Percentiles rank a stretch among this genome's conserved stretches.
phyloP scores from a whole-genome alignment of 164 flowering plant genomes.

The Liquidambar formosana region DNA sequence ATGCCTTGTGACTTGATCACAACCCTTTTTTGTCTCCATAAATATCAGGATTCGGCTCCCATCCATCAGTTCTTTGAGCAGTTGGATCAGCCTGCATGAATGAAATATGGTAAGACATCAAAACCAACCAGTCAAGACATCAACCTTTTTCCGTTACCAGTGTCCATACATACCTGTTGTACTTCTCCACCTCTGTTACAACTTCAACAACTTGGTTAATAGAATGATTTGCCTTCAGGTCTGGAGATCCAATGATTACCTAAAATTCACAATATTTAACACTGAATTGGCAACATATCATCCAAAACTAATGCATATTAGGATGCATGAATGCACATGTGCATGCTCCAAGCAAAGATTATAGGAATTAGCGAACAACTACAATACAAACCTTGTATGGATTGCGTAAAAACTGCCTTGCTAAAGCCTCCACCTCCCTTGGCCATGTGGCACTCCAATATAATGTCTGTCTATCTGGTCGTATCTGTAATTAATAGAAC shows the following conservation, averaged over 20 bases:
- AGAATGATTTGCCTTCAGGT: constrained; percentile 91
- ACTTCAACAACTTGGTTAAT: constrained; percentile 92
- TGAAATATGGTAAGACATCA: not conserved
- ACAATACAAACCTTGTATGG: constrained; percentile 73
- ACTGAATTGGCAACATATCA: not conserved
- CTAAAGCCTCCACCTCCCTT: constrained; percentile 84
- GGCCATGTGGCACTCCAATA: constrained; percentile 99
- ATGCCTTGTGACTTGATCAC: constrained; percentile 91
- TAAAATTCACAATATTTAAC: constrained; percentile 21
- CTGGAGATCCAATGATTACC: constrained; percentile 88
- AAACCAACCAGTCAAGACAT: constrained; percentile 13
- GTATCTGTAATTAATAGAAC: constrained; percentile 51
- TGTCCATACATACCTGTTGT: constrained; percentile 61
- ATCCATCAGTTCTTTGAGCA: constrained; percentile 75
- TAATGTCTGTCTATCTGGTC: constrained; percentile 96
- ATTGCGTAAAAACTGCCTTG: constrained; percentile 81
- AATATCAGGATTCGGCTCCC: constrained; percentile 85
- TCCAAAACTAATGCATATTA: not conserved
- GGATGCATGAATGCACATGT: not conserved
- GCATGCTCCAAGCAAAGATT: not conserved
- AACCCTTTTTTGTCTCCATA: constrained; percentile 90
- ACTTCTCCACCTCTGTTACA: constrained; percentile 74
- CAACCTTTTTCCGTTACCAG: constrained; percentile 1
- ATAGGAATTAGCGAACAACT: not conserved
- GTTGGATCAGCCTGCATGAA: constrained; percentile 63